These are phyloP conservation scores for Leucocoprinus sp. DNA, from an alignment of 768 basidiomycete species.

Conservation along the genomic window DNA sequence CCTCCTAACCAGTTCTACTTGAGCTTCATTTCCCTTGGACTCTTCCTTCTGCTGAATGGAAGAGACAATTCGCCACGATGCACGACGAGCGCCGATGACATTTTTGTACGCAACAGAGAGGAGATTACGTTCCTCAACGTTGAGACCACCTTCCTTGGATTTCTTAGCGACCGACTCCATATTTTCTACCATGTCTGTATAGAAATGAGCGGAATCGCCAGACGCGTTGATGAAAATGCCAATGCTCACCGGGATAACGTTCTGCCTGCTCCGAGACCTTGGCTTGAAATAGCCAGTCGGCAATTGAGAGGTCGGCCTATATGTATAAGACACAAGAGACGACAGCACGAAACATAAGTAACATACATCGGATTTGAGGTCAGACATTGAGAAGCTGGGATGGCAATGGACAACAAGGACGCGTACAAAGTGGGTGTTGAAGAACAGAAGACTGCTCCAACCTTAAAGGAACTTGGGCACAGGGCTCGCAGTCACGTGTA, in stretches of 20 bases:
- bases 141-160: constrained; percentile 96
- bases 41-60: constrained; percentile 99
- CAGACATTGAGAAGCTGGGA: constrained; percentile 18
- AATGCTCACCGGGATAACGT: constrained; percentile 83
- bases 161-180: constrained; percentile 99
- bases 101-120: constrained; percentile 99
- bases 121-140: constrained; percentile 97
- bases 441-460: constrained; percentile 41
- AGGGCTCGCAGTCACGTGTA: constrained; percentile 49
- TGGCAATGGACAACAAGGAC: neutral
- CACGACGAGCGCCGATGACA: constrained; percentile 96
- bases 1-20: constrained; percentile 95
- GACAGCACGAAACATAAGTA: constrained; percentile 32
- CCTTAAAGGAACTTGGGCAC: constrained; percentile 66
- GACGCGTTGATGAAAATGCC: constrained; percentile 5
- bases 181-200: constrained; percentile 95
- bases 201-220: neutral
- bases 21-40: constrained; percentile 93
- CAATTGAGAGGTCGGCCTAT: constrained; percentile 78
- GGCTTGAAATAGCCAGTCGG: constrained; percentile 99
- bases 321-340: constrained; percentile 24
- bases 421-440: constrained; percentile 26
- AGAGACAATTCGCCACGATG: constrained; percentile 96
- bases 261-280: constrained; percentile 99
- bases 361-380: constrained; percentile 34